Evolutionary conservation across 2,329 filamentous ascomycete species (phyloP).

Genomic region (Colletotrichum brevisporum): DNA sequence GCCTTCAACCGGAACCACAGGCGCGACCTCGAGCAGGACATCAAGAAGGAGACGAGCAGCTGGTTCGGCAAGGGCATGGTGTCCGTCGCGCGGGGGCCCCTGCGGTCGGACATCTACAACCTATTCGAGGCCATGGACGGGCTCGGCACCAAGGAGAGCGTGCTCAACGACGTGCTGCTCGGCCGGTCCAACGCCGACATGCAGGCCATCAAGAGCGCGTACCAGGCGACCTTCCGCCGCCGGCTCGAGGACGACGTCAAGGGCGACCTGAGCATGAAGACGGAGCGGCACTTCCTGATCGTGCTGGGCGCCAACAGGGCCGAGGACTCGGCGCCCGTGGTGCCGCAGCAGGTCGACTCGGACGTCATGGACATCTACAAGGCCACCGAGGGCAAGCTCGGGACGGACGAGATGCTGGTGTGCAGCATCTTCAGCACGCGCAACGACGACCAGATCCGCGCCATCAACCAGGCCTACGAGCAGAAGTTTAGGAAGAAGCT

Average conservation of each 20-base stretch:
- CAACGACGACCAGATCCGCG: constrained; percentile 87
- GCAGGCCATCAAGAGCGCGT: constrained; percentile 85
- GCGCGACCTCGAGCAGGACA: constrained; percentile 80
- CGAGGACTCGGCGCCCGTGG: constrained; percentile 83
- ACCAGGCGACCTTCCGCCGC: constrained; percentile 76
- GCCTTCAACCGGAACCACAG: constrained; percentile 76
- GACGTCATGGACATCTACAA: constrained; percentile 84
- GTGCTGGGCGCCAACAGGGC: constrained; percentile 80
- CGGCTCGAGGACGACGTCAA: constrained; percentile 80
- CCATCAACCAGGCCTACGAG: constrained; percentile 82
- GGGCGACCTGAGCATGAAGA: constrained; percentile 87
- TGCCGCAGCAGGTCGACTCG: constrained; percentile 79
- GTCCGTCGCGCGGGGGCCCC: constrained; percentile 82
- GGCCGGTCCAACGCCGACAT: constrained; percentile 89
- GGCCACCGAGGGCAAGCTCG: constrained; percentile 80
- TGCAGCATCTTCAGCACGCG: constrained; percentile 83
- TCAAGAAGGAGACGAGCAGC: constrained; percentile 82
- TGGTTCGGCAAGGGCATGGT: constrained; percentile 83
- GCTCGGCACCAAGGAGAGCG: constrained; percentile 85
- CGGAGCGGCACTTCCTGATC: constrained; percentile 86
- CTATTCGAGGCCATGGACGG: constrained; percentile 82
- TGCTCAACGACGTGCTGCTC: constrained; percentile 89
- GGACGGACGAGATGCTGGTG: constrained; percentile 82
- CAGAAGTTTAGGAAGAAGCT: constrained; percentile 79
- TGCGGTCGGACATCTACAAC: constrained; percentile 81